Evolutionary conservation across 116 monocot genomes (phyloP).

Genomic region (Dioscorea cayenensis): DNA sequence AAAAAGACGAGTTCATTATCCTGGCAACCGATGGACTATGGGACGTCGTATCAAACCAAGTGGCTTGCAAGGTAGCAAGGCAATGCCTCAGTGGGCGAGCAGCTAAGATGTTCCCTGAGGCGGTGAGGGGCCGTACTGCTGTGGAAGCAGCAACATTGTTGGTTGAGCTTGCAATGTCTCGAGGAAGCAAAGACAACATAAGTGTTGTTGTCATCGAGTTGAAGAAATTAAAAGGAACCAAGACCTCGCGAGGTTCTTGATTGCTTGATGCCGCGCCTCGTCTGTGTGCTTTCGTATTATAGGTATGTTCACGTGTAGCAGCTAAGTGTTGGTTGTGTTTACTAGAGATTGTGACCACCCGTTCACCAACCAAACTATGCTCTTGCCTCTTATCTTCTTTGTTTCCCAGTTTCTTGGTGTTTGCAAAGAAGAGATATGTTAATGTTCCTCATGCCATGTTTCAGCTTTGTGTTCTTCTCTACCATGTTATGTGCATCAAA

Average conservation of each 20-base stretch:
- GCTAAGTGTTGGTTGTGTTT: too few relatives aligned
- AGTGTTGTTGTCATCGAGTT: conserved; percentile 65
- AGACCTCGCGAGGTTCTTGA: background rate
- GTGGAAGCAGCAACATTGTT: conserved; percentile 46
- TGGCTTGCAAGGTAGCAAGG: conserved; percentile 49
- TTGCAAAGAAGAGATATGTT: too few relatives aligned
- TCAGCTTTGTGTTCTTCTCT: too few relatives aligned
- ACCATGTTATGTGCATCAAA: too few relatives aligned
- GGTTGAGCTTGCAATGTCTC: conserved; percentile 53
- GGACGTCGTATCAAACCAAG: conserved; percentile 52
- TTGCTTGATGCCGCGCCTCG: background rate
- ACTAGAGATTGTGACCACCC: too few relatives aligned
- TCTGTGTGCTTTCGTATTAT: too few relatives aligned
- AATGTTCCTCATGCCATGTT: too few relatives aligned
- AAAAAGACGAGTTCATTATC: conserved; percentile 52
- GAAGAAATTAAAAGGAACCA: conserved; percentile 4
- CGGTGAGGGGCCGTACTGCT: conserved; percentile 29
- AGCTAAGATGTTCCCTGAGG: conserved; percentile 24
- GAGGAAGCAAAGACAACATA: conserved; percentile 72
- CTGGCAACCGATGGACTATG: conserved; percentile 61
- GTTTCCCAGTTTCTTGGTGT: too few relatives aligned
- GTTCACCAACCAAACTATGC: too few relatives aligned
- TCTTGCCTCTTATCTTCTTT: too few relatives aligned
- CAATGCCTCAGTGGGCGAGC: conserved; percentile 38
- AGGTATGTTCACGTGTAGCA: too few relatives aligned